Conservation (phyloP, 2,329 filamentous ascomycete species). For the Phaeoacremonium minimum region DNA sequence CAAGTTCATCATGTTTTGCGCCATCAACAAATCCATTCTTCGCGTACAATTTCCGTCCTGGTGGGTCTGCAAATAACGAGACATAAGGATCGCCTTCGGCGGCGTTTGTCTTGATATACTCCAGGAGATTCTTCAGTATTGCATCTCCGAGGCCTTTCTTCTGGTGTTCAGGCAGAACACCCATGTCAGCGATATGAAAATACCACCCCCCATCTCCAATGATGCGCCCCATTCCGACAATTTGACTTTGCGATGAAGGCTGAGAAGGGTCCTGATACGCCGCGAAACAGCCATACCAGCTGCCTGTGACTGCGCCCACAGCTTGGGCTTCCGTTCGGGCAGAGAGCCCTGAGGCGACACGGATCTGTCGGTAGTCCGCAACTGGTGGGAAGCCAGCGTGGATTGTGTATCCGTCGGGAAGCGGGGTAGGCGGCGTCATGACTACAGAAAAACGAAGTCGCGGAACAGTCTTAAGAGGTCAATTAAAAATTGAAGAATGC, state of each 20-base stretch:
- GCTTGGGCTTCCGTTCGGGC: constrained; percentile 31
- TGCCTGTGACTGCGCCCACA: constrained; percentile 24
- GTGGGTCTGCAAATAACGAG: constrained; percentile 37
- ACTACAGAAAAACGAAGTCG: no score
- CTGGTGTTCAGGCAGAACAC: constrained; percentile 42
- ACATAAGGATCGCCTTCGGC: constrained; percentile 34
- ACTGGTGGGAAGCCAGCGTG: constrained; percentile 26
- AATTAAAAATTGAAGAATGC: no score
- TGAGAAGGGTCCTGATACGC: constrained; percentile 14
- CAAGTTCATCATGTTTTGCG: constrained; percentile 23
- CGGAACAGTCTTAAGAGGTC: no score
- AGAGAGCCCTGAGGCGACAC: constrained; percentile 26
- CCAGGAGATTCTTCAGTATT: constrained; percentile 36
- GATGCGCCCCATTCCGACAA: constrained; percentile 44
- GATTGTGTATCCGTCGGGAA: constrained; percentile 26
- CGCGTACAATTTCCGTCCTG: constrained; percentile 37
- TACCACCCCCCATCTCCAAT: constrained; percentile 48
- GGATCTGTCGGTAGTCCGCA: constrained; percentile 30
- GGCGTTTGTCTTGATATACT: constrained; percentile 31
- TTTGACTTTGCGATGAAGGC: not conserved
- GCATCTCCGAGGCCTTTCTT: constrained; percentile 39
- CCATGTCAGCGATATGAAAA: constrained; percentile 45
- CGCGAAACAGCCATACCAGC: constrained; percentile 38
- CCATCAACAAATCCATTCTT: constrained; percentile 40
- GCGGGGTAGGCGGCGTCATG: not conserved